These are phyloP conservation scores for Venustampulla echinocandica DNA, from an alignment of 495 filamentous ascomycete genomes.

Conservation along the genomic window DNA sequence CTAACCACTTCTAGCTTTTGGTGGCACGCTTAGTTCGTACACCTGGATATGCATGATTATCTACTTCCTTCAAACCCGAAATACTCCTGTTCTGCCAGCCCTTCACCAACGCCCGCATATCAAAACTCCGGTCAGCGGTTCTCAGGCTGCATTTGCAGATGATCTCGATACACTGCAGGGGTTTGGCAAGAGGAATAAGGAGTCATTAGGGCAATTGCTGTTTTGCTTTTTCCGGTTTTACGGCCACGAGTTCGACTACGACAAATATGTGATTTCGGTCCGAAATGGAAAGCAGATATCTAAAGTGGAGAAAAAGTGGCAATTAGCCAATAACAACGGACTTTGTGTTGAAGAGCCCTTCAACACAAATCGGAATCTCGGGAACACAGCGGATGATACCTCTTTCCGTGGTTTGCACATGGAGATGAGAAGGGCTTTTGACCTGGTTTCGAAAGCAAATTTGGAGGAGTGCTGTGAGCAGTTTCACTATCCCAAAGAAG, in stretches of 20 bases:
- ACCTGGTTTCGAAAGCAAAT: slow-evolving; percentile 63
- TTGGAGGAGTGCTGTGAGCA: slow-evolving; percentile 74
- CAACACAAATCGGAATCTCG: slow-evolving; percentile 85
- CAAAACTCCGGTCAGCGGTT: slow-evolving; percentile 49
- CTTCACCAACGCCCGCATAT: slow-evolving; percentile 70
- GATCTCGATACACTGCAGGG: slow-evolving; percentile 62
- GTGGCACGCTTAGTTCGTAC: slow-evolving; percentile 93
- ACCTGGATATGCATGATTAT: slow-evolving; percentile 99
- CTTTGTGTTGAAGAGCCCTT: slow-evolving; percentile 97
- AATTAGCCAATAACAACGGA: slow-evolving; percentile 62
- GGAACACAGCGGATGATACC: slow-evolving; percentile 91
- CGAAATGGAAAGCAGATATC: slow-evolving; percentile 74
- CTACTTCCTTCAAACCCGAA: slow-evolving; percentile 85
- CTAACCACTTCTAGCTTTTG: slow-evolving; percentile 52
- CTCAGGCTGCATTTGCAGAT: slow-evolving; percentile 72
- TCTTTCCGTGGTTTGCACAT: slow-evolving; percentile 85
- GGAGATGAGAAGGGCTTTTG: slow-evolving; percentile 83
- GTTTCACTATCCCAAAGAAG: slow-evolving; percentile 76
- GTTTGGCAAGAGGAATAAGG: slow-evolving; percentile 73
- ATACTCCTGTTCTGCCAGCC: slow-evolving; percentile 79
- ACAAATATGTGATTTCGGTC: slow-evolving; percentile 75
- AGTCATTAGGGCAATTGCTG: slow-evolving; percentile 70
- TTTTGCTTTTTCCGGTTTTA: slow-evolving; percentile 95
- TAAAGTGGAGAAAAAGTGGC: slow-evolving; percentile 82
- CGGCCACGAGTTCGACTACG: slow-evolving; percentile 86